Percentiles rank a stretch among this genome's conserved stretches.
These are phyloP conservation scores for Apiotrichum porosum DNA, from an alignment of 1,284 basidiomycete species.

Conservation along the genomic window DNA sequence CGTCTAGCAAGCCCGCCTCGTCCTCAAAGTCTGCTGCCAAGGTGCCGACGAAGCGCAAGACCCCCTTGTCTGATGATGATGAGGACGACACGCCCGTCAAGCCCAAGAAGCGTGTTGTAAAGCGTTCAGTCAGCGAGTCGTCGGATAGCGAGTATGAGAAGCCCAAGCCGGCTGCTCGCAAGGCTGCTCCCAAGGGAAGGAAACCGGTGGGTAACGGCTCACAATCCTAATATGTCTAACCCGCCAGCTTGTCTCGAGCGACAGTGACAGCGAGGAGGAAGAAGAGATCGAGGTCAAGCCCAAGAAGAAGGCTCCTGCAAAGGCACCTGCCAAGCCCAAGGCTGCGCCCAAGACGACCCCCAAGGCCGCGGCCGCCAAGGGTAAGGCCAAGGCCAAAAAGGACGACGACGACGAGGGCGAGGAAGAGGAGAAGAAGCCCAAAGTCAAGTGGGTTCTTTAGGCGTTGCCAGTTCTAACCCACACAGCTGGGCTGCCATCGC, in stretches of 20 bases:
- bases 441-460: conserved; percentile 41
- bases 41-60: conserved; percentile 7
- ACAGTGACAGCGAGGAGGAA: conserved; percentile 28
- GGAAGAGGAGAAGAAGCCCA: conserved; percentile 31
- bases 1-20: background rate
- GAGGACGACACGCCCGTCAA: background rate
- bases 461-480: conserved; percentile 3
- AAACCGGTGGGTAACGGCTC: too few species aligned
- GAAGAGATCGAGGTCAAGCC: conserved; percentile 31
- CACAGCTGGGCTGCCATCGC: conserved; percentile 55
- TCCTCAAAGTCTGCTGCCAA: background rate
- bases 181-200: background rate
- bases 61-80: conserved; percentile 4
- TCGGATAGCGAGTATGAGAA: conserved; percentile 3
- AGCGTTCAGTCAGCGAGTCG: background rate
- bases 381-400: conserved; percentile 11
- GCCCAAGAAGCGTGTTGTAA: conserved; percentile 9
- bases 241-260: conserved; percentile 3
- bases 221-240: too few species aligned
- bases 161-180: too few species aligned
- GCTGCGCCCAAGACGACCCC: conserved; percentile 17
- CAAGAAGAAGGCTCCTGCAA: conserved; percentile 11
- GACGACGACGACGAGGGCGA: conserved; percentile 18
- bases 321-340: conserved; percentile 12
- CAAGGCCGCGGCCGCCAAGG: background rate